Evolutionary conservation across 202 grass and related monocot species (phyloP).

Genomic region (Setaria italica): DNA sequence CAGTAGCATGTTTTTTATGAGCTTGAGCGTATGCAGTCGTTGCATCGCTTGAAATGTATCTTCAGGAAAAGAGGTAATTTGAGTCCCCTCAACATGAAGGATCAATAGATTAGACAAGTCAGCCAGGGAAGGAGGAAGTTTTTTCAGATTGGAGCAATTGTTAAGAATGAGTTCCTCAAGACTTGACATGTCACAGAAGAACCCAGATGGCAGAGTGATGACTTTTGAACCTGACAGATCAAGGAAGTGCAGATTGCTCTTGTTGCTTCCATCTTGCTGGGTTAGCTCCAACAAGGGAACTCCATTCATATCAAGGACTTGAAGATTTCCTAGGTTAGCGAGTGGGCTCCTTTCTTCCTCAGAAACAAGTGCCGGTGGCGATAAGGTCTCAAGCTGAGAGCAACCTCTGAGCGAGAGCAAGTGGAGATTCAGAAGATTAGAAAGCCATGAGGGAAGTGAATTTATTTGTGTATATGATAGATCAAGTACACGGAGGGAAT

Average conservation of each 20-base stretch:
- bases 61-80: not conserved
- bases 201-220: not conserved
- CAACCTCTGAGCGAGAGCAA: no score
- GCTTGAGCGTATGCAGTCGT: slow-evolving; percentile 1
- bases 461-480: no score
- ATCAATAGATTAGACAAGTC: not conserved
- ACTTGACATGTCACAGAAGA: not conserved
- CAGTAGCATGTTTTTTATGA: not conserved
- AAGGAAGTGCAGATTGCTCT: slow-evolving; percentile 7
- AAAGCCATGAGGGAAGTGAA: no score
- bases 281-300: not conserved
- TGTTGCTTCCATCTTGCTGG: not conserved
- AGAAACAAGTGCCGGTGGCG: no score
- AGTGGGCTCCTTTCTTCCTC: not conserved
- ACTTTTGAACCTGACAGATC: not conserved
- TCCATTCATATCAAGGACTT: slow-evolving; percentile 22
- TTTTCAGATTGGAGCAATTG: not conserved
- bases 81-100: not conserved
- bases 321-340: not conserved
- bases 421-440: no score
- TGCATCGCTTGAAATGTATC: not conserved
- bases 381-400: no score
- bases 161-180: slow-evolving; percentile 4
- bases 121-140: not conserved
- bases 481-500: no score